These are phyloP conservation scores for Diaporthe destruens DNA, from an alignment of 2,329 filamentous ascomycete genomes.

Conservation along the genomic window DNA sequence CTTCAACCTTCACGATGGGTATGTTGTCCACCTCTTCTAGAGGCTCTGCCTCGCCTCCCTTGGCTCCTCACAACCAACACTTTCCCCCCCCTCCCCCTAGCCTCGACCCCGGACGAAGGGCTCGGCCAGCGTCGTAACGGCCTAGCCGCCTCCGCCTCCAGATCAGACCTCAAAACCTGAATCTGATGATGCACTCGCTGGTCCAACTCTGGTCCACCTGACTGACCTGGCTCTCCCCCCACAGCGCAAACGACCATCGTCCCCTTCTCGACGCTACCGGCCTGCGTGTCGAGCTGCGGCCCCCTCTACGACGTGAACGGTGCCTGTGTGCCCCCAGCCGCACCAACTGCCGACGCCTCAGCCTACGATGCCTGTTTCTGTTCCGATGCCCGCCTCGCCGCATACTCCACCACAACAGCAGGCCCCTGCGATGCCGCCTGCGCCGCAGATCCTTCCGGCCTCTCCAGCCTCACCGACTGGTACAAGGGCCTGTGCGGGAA, in stretches of 20 bases:
- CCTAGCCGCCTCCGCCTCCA: slow-evolving; percentile 4
- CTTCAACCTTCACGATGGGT: slow-evolving; percentile 36
- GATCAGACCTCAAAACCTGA: slow-evolving; percentile 27
- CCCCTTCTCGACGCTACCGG: slow-evolving; percentile 69
- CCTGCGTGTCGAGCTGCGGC: slow-evolving; percentile 71
- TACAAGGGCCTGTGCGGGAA: slow-evolving; percentile 75
- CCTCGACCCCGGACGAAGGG: not conserved
- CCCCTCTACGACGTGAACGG: slow-evolving; percentile 77
- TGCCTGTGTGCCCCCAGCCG: slow-evolving; percentile 74
- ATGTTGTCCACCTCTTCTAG: slow-evolving; percentile 1
- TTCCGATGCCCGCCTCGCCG: slow-evolving; percentile 68
- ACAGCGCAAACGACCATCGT: slow-evolving; percentile 65
- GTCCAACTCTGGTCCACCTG: not conserved
- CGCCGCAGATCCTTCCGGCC: slow-evolving; percentile 60
- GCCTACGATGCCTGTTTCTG: slow-evolving; percentile 82
- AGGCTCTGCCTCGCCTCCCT: not conserved
- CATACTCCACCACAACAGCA: slow-evolving; percentile 67
- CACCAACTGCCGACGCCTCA: slow-evolving; percentile 59
- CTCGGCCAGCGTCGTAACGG: slow-evolving; percentile 1
- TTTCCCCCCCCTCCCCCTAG: not conserved
- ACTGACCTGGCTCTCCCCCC: not conserved
- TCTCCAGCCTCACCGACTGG: slow-evolving; percentile 75
- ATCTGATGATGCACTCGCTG: not conserved
- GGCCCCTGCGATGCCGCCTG: slow-evolving; percentile 75
- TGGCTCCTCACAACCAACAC: not conserved